phyloP scores from a whole-genome alignment of 305 asterid species.

The Fraxinus dipetala region DNA sequence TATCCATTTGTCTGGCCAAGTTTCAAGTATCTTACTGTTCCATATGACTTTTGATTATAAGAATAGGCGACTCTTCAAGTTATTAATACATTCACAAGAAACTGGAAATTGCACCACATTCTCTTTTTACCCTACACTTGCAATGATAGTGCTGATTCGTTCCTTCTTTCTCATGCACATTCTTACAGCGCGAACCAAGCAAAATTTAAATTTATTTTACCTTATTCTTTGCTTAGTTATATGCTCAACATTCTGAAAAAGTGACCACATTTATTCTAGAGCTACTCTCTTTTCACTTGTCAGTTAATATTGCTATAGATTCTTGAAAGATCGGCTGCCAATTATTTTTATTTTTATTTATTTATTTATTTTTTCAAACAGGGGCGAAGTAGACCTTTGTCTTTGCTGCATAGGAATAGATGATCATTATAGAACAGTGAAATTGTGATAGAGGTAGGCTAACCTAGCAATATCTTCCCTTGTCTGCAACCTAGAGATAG shows the following conservation, averaged over 20 bases:
- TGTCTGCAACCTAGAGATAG: not conserved
- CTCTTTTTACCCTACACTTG: not conserved
- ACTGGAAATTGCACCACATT: not conserved
- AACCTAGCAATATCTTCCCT: not conserved
- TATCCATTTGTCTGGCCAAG: not conserved
- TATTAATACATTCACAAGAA: not conserved
- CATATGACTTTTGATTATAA: constrained; percentile 6
- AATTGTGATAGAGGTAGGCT: not conserved
- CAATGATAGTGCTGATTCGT: not conserved
- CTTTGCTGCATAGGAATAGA: not conserved
- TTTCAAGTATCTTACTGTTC: not conserved
- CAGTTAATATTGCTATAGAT: not conserved
- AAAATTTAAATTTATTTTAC: not conserved
- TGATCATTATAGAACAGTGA: not conserved
- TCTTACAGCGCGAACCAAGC: not conserved
- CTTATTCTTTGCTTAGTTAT: not conserved
- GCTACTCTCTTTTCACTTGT: not conserved
- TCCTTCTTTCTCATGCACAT: not conserved
- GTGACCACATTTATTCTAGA: not conserved
- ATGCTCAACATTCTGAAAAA: not conserved
- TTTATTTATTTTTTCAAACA: too few relatives aligned
- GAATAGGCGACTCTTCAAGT: not conserved
- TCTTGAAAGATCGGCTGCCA: not conserved
- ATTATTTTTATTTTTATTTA: too few relatives aligned
- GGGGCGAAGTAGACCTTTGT: not conserved